These are phyloP conservation scores for Eudorina sp. DNA, from an alignment of 139 green algal species.

Conservation along the genomic window DNA sequence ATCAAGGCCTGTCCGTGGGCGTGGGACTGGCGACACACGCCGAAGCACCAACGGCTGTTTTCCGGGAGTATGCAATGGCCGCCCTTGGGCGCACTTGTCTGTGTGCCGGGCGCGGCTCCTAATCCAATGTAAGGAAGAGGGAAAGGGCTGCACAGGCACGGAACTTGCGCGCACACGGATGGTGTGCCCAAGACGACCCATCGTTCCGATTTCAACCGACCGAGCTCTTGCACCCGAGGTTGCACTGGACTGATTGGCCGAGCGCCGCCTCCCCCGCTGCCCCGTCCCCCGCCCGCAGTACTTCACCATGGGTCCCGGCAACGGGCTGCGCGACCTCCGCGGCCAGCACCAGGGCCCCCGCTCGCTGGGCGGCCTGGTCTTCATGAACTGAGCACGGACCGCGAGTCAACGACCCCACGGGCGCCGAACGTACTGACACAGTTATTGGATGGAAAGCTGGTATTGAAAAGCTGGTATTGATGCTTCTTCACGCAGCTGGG, in stretches of 20 bases:
- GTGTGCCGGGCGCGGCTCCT: no score
- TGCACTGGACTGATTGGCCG: no score
- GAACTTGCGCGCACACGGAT: not conserved
- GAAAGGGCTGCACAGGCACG: not conserved
- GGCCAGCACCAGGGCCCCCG: slow-evolving; percentile 76
- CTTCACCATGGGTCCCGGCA: slow-evolving; percentile 79
- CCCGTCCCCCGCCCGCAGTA: slow-evolving; percentile 58
- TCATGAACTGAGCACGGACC: slow-evolving; percentile 80
- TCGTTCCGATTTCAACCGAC: not conserved
- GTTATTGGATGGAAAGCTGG: no score
- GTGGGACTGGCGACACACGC: no score
- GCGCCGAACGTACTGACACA: no score
- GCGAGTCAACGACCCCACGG: no score
- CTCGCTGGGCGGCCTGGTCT: slow-evolving; percentile 77
- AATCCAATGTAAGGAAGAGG: not conserved
- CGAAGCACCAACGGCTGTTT: no score
- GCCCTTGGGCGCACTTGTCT: no score
- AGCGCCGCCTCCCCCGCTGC: no score
- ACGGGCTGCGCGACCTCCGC: slow-evolving; percentile 80
- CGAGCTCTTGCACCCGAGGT: not conserved
- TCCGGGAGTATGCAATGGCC: no score
- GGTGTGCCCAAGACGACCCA: not conserved
- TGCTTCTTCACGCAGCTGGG: no score
- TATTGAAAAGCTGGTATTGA: no score
- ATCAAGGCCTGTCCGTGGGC: not conserved